phyloP scores from a whole-genome alignment of 1,139 yeast genomes.

The Suhomyces anneliseae region DNA sequence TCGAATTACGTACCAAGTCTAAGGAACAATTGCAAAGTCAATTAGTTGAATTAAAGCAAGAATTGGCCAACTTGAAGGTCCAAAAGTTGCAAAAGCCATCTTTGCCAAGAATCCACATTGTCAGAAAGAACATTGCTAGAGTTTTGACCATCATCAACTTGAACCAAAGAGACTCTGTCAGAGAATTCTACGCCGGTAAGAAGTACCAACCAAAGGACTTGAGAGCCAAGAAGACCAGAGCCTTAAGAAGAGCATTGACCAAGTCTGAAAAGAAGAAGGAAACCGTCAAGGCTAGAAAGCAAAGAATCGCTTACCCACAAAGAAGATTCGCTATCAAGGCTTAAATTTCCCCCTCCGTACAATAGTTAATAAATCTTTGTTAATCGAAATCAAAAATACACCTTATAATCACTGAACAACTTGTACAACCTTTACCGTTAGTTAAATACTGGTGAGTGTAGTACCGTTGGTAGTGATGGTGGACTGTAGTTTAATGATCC shows the following conservation, averaged over 20 bases:
- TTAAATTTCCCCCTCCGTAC: conserved; percentile 42
- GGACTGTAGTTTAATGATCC: no score
- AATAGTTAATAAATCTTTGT: conserved; percentile 12
- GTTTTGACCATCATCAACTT: conserved; percentile 96
- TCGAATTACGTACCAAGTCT: conserved; percentile 96
- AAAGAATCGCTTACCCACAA: conserved; percentile 94
- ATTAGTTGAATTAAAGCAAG: conserved; percentile 95
- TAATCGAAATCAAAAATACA: conserved; percentile 1
- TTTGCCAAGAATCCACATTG: conserved; percentile 92
- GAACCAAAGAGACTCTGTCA: conserved; percentile 94
- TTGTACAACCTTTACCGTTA: no score
- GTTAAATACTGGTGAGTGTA: no score
- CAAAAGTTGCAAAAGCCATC: conserved; percentile 92
- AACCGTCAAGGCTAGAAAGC: conserved; percentile 91
- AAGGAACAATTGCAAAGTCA: conserved; percentile 95
- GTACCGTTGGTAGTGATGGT: no score
- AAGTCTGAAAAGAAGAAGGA: conserved; percentile 76
- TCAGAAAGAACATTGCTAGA: conserved; percentile 98
- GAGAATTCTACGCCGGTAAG: conserved; percentile 94
- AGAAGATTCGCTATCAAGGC: conserved; percentile 99
- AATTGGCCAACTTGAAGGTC: conserved; percentile 93
- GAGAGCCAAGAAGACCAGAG: conserved; percentile 99
- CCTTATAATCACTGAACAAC: no score
- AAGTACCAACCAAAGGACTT: conserved; percentile 98
- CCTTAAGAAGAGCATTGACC: conserved; percentile 96